Evolutionary conservation across 257 asterid genomes (phyloP).

Genomic region (Nicotiana tabacum): DNA sequence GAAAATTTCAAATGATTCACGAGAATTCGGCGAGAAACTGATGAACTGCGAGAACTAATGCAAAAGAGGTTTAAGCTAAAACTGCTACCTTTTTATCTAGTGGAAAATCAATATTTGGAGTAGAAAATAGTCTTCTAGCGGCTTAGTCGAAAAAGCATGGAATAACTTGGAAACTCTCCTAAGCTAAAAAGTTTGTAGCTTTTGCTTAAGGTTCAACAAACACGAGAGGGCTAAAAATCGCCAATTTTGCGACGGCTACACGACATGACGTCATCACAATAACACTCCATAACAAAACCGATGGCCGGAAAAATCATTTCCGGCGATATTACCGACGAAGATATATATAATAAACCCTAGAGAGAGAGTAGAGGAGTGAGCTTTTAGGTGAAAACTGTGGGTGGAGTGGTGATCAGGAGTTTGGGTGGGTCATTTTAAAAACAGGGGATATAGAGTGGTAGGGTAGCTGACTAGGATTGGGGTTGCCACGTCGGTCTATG

Average conservation of each 20-base stretch:
- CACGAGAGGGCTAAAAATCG: slow-evolving; percentile 5
- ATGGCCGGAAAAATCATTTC: slow-evolving; percentile 32
- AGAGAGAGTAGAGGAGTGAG: background rate
- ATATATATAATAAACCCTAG: background rate
- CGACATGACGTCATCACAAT: slow-evolving; percentile 30
- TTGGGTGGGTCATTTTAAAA: slow-evolving; percentile 16
- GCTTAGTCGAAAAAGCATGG: slow-evolving; percentile 41
- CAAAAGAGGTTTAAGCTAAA: slow-evolving; percentile 10
- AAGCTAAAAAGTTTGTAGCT: slow-evolving; percentile 19
- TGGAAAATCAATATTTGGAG: slow-evolving; percentile 12
- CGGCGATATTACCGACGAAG: slow-evolving; percentile 5
- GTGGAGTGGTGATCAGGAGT: slow-evolving; percentile 1
- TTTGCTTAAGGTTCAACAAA: slow-evolving; percentile 42
- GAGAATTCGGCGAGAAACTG: slow-evolving; percentile 17
- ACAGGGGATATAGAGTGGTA: background rate
- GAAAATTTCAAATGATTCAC: background rate
- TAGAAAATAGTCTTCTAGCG: slow-evolving; percentile 21
- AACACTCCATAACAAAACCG: slow-evolving; percentile 21
- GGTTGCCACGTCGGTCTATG: slow-evolving; percentile 17
- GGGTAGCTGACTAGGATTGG: slow-evolving; percentile 35
- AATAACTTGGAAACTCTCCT: slow-evolving; percentile 45
- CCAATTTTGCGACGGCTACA: background rate
- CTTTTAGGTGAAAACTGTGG: background rate
- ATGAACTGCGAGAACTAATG: slow-evolving; percentile 9
- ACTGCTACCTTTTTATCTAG: slow-evolving; percentile 23